Percentiles rank a stretch among this genome's conserved stretches.
Evolutionary conservation across 305 asterid species (phyloP).

Genomic region (Fraxinus sp.): DNA sequence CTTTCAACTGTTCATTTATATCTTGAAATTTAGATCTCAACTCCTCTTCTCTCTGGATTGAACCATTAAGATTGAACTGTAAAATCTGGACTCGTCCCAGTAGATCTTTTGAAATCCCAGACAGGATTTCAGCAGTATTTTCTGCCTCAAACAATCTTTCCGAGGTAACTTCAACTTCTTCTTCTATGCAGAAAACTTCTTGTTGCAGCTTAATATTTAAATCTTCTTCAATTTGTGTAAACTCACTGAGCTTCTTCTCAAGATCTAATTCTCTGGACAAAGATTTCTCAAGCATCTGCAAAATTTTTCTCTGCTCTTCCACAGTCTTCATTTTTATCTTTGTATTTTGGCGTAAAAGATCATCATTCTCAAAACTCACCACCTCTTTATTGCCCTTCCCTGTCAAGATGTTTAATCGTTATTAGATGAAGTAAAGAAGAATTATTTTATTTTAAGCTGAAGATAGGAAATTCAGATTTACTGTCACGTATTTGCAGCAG

Average conservation of each 20-base stretch:
- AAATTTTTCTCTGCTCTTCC: conserved; percentile 68
- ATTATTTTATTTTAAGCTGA: not conserved
- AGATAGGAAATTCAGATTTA: not conserved
- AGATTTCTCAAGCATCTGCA: conserved; percentile 88
- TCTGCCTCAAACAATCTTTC: conserved; percentile 75
- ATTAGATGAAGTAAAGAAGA: conserved; percentile 3
- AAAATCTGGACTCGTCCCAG: conserved; percentile 45
- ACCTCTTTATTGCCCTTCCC: conserved; percentile 48
- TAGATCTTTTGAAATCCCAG: conserved; percentile 59
- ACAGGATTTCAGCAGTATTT: conserved; percentile 59
- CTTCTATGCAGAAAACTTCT: conserved; percentile 62
- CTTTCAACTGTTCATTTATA: conserved; percentile 38
- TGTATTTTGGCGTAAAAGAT: conserved; percentile 40
- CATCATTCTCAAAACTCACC: conserved; percentile 37
- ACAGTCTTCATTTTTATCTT: conserved; percentile 79
- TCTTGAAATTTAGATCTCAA: conserved; percentile 35
- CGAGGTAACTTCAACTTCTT: conserved; percentile 68
- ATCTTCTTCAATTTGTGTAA: conserved; percentile 66
- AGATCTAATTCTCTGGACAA: conserved; percentile 83
- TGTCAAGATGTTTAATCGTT: conserved; percentile 30
- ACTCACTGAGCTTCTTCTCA: conserved; percentile 70
- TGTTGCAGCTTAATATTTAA: conserved; percentile 62
- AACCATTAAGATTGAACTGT: conserved; percentile 42
- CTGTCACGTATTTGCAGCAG: conserved; percentile 3
- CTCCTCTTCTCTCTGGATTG: conserved; percentile 52